phyloP scores from a whole-genome alignment of 2,329 filamentous ascomycete species.

The Monosporascus ibericus region DNA sequence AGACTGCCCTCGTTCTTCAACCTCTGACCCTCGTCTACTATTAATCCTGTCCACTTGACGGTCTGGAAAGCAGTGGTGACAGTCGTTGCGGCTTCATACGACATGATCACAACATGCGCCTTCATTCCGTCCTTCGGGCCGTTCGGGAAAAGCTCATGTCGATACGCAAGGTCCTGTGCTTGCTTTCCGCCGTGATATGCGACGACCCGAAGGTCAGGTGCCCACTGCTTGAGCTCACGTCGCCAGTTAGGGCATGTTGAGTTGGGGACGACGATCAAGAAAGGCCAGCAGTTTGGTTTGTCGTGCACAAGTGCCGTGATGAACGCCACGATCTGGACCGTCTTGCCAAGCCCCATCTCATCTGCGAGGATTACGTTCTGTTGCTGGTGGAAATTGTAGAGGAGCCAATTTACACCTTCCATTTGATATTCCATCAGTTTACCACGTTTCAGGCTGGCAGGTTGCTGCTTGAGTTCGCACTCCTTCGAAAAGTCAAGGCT shows the following conservation, averaged over 20 bases:
- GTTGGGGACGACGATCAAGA: slow-evolving; percentile 89
- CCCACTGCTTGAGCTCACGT: slow-evolving; percentile 91
- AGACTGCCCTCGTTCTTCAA: slow-evolving; percentile 87
- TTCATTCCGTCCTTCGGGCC: slow-evolving; percentile 62
- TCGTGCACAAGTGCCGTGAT: slow-evolving; percentile 67
- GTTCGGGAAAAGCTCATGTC: slow-evolving; percentile 78
- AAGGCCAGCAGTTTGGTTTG: slow-evolving; percentile 75
- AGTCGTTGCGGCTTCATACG: slow-evolving; percentile 83
- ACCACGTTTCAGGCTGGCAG: slow-evolving; percentile 65
- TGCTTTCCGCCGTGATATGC: slow-evolving; percentile 78
- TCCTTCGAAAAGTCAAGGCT: slow-evolving; percentile 57
- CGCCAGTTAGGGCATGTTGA: slow-evolving; percentile 97
- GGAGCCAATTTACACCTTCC: slow-evolving; percentile 90
- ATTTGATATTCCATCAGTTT: slow-evolving; percentile 91
- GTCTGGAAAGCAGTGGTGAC: slow-evolving; percentile 61
- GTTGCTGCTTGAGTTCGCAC: slow-evolving; percentile 66
- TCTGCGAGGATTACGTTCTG: slow-evolving; percentile 90
- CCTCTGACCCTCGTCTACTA: slow-evolving; percentile 93
- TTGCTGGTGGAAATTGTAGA: slow-evolving; percentile 77
- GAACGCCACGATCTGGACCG: slow-evolving; percentile 83
- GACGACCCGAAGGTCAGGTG: slow-evolving; percentile 79
- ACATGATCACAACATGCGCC: slow-evolving; percentile 90
- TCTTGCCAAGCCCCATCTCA: slow-evolving; percentile 98
- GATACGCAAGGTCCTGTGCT: slow-evolving; percentile 69
- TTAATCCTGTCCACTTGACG: slow-evolving; percentile 78